Base-by-base conservation (phyloP, 192 early-diverging fungal genomes). In the Podila epicladia region DNA sequence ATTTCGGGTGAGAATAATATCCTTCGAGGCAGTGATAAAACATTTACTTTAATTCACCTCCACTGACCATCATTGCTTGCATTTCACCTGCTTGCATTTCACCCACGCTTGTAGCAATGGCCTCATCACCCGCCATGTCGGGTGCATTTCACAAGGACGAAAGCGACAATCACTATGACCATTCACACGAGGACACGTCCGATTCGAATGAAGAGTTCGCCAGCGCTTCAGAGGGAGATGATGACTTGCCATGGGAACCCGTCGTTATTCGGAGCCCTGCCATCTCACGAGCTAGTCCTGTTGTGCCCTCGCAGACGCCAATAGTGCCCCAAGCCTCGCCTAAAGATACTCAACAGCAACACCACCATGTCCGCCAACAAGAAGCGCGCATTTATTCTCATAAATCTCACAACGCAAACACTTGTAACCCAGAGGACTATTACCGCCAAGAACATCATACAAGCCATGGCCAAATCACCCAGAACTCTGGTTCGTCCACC, bases 201-300 rank as follows among this genome's bases (percentile, higher is more conserved):
- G 77, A 80, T 58, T 80, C 77, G 22, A 73, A 73, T 38, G 77
- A 80, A 9, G 77, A 80, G 67, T 80, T 80, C 69, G 77, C 77
- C 15, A 80, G 77, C 55, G 77, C 77, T 22, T 80, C 77, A 15
- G 77, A 80, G 26, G 77, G 77, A 17, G 77, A 80, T 28, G 77
- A 80, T 20, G 77, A 80, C 57, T 17, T 69, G 62, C 71, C 77
- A 22, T 80, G 77, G 77, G 77, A 80, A 29, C 77, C 77, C 0
- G 62, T 80, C 28, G 64, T 80, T 45, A 62, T 35, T n/a, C 50
- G 61, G 26, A 80, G 77, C 28, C 77, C 77, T n/a, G 35, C 65
- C 48, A 73, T 80, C 33, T 53, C 77, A 1, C 38, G 69, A 22
- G 58, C 67, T 28, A 80, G 77, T 69, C 71, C 66, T 17, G 12